Evolutionary conservation across 208 protist genomes (phyloP).

Genomic region (Strigomonas culicis): DNA sequence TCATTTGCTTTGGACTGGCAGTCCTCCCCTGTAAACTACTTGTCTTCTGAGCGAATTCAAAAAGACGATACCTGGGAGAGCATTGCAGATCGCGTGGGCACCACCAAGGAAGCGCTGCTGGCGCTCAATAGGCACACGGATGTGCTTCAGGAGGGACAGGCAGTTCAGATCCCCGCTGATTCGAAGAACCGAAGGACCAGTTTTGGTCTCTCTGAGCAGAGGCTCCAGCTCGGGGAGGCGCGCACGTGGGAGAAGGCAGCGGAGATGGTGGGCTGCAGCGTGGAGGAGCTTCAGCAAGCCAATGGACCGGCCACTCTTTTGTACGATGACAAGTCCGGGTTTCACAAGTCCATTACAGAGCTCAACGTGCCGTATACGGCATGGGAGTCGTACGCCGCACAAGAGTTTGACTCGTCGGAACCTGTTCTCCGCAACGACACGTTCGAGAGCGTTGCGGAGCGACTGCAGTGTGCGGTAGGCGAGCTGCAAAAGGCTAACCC

Average conservation of each 20-base stretch:
- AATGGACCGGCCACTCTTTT: slow-evolving; percentile 60
- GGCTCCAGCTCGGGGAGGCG: slow-evolving; percentile 34
- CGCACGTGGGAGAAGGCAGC: slow-evolving; percentile 68
- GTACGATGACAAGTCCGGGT: slow-evolving; percentile 43
- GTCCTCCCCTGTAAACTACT: slow-evolving; percentile 57
- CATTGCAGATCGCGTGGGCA: slow-evolving; percentile 53
- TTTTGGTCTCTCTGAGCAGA: slow-evolving; percentile 38
- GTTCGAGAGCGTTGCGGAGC: slow-evolving; percentile 39
- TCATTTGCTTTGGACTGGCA: slow-evolving; percentile 90
- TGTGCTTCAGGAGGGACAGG: slow-evolving; percentile 28
- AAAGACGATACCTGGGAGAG: slow-evolving; percentile 65
- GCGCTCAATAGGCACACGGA: slow-evolving; percentile 39
- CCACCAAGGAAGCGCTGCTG: slow-evolving; percentile 38
- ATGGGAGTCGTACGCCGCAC: slow-evolving; percentile 20
- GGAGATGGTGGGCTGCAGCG: slow-evolving; percentile 57
- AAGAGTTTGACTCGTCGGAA: slow-evolving; percentile 59
- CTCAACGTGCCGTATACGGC: slow-evolving; percentile 61
- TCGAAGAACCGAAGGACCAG: slow-evolving; percentile 49
- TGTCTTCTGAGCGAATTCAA: slow-evolving; percentile 36
- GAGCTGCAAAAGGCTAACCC: slow-evolving; percentile 49
- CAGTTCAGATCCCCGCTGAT: slow-evolving; percentile 42
- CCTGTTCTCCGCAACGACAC: slow-evolving; percentile 55
- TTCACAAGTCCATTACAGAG: slow-evolving; percentile 51
- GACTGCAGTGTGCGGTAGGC: slow-evolving; percentile 47
- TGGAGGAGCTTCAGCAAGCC: slow-evolving; percentile 81